Evolutionary conservation across 1,139 yeast species (phyloP).

Genomic region (Spencermartinsiella ligniputridi): DNA sequence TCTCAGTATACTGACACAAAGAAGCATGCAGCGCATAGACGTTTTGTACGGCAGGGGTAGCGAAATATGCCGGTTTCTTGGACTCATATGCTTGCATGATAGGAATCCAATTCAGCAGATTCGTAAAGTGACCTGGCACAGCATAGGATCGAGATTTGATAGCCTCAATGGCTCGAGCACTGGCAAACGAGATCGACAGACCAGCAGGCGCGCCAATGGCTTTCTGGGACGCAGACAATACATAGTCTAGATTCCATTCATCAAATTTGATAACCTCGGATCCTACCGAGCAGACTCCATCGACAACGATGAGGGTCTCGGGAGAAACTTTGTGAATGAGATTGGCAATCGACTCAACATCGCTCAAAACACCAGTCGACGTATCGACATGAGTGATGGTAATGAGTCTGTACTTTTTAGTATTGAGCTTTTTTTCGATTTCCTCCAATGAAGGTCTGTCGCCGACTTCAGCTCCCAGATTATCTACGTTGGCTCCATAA

Average conservation of each 20-base stretch:
- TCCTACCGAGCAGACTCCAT: conserved; percentile 92
- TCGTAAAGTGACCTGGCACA: conserved; percentile 65
- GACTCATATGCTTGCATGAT: conserved; percentile 82
- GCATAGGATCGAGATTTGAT: conserved; percentile 45
- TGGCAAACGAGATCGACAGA: conserved; percentile 69
- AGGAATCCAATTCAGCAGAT: conserved; percentile 83
- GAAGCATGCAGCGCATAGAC: conserved; percentile 78
- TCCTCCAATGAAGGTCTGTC: conserved; percentile 57
- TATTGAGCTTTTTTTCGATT: conserved; percentile 52
- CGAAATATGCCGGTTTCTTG: conserved; percentile 81
- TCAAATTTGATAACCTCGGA: conserved; percentile 84
- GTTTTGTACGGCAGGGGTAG: conserved; percentile 89
- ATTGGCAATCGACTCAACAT: conserved; percentile 59
- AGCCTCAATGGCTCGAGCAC: conserved; percentile 72
- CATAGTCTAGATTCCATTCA: conserved; percentile 86
- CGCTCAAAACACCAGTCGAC: conserved; percentile 83
- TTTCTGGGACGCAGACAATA: conserved; percentile 89
- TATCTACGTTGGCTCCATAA: conserved; percentile 70
- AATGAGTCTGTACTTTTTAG: conserved; percentile 57
- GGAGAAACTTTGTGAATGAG: conserved; percentile 66
- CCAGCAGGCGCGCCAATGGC: conserved; percentile 97
- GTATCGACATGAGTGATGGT: conserved; percentile 96
- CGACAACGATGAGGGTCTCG: conserved; percentile 77
- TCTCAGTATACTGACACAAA: conserved; percentile 61
- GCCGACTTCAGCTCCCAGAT: conserved; percentile 61